phyloP scores from a whole-genome alignment of 768 basidiomycete genomes.

The Mycena vitilis region DNA sequence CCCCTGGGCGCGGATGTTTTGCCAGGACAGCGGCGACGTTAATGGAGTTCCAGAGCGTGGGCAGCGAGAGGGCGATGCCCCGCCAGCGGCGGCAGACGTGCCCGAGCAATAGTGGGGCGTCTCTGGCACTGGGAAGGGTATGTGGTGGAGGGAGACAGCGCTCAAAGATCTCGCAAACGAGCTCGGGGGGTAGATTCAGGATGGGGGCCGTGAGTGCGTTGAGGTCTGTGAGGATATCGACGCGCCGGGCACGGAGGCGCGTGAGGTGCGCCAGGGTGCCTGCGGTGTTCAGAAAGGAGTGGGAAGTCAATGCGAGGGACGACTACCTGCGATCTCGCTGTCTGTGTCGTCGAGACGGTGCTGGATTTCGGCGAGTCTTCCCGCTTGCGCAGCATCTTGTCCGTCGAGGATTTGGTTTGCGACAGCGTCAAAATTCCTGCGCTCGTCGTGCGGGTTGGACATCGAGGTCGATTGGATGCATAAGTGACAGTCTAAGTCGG shows the following conservation, averaged over 20 bases:
- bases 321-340: slow-evolving; percentile 21
- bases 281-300: too few relatives aligned
- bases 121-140: slow-evolving; percentile 12
- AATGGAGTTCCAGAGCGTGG: slow-evolving; percentile 23
- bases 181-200: slow-evolving; percentile 22
- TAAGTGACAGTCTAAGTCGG: too few relatives aligned
- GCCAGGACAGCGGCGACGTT: slow-evolving; percentile 6
- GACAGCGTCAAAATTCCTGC: background rate
- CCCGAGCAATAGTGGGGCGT: slow-evolving; percentile 21
- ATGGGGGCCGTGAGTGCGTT: slow-evolving; percentile 19
- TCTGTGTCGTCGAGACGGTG: slow-evolving; percentile 18
- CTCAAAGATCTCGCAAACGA: slow-evolving; percentile 30
- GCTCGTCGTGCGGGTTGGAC: slow-evolving; percentile 7
- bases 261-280: slow-evolving; percentile 29
- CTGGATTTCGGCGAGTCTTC: background rate
- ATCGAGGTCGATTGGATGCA: background rate
- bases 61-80: slow-evolving; percentile 13
- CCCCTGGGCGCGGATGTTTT: background rate
- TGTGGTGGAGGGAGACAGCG: slow-evolving; percentile 10
- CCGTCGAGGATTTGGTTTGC: background rate
- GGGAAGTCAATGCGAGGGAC: too few relatives aligned
- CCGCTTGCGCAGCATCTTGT: background rate
- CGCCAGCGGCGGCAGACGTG: slow-evolving; percentile 29
- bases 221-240: slow-evolving; percentile 17
- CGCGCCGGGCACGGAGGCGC: slow-evolving; percentile 6